Conservation (phyloP, 2,329 filamentous ascomycete genomes). For the Alternaria ethzedia region DNA sequence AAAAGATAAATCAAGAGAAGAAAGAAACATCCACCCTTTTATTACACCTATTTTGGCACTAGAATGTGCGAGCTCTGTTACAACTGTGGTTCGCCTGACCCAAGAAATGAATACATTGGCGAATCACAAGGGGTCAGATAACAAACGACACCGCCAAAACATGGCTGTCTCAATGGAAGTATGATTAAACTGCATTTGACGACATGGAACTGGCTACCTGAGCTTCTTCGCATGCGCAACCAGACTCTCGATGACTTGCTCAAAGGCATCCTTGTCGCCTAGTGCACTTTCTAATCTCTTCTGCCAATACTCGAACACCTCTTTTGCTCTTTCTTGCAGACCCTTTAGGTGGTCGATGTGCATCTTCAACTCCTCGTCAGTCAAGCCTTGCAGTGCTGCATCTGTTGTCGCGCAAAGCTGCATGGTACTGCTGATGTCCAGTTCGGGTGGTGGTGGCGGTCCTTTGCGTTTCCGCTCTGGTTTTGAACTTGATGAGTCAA, state of each 20-base stretch:
- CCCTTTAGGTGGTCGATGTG: constrained; percentile 75
- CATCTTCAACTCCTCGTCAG: constrained; percentile 73
- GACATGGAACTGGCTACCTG: constrained; percentile 55
- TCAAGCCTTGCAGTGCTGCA: constrained; percentile 80
- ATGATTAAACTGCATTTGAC: neutral
- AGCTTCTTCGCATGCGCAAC: constrained; percentile 90
- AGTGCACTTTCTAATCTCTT: constrained; percentile 84
- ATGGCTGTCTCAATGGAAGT: neutral
- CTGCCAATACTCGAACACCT: constrained; percentile 87
- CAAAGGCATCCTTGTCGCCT: constrained; percentile 90
- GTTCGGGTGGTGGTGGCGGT: constrained; percentile 71
- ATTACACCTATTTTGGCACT: neutral
- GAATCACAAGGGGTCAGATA: neutral
- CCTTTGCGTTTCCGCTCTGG: constrained; percentile 59
- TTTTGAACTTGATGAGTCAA: constrained; percentile 47
- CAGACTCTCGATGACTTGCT: constrained; percentile 95
- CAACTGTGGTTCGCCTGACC: neutral
- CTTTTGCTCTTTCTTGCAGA: constrained; percentile 73
- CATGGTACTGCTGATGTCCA: constrained; percentile 79
- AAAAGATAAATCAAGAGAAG: neutral
- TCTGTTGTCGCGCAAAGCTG: constrained; percentile 84
- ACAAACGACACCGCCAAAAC: neutral
- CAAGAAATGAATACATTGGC: neutral
- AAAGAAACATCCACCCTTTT: neutral
- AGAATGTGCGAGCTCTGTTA: neutral